Evolutionary conservation across 345 rosid species (phyloP), one percentile per base, ranked within the genome.

Genomic region (Clarkia xantiana): DNA sequence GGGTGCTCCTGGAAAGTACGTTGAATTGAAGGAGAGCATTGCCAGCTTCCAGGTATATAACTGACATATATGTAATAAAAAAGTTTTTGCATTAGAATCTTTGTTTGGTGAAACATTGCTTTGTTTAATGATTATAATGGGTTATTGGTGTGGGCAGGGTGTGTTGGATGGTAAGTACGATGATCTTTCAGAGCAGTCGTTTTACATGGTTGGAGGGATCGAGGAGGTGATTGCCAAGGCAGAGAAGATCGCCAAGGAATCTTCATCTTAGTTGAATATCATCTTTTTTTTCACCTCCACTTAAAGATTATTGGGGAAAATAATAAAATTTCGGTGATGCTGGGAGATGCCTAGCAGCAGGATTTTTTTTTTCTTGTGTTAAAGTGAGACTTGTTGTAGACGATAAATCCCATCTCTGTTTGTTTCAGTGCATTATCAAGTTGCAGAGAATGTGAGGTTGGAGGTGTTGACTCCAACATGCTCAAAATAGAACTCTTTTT

Each of bases 1-100:
- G 0, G 99, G 99, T 71, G 94, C 96, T 58, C 85, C 95, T 22
- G 96, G 99, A 48, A 93, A 93, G 61, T 93, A 87, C 44, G 99
- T 93, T 0, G 99, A 93, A 44, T 76, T 93, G 75, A 84, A 93
- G 44, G 99, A 86, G 73, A 77, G 81, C 74, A 68, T 91, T 42
- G 18, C 45, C 66, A 93, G 99, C 60, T 93, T 93, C 88, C 99
- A 93, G 99, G 99, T 80, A 58, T 53, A 3, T 53, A 42, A 6
- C 40, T 38, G 12, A 14, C 41, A 29, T 29, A 29, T 29, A 29
- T 29, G n/a, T n/a, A n/a, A n/a, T n/a, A n/a, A n/a, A n/a, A n/a
- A n/a, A n/a, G n/a, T n/a, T n/a, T n/a, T n/a, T n/a, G n/a, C n/a
- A n/a, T n/a, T n/a, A n/a, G 36, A 29, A 2, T 29, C 6, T 29